Evolutionary conservation across 2,329 filamentous ascomycete genomes (phyloP), one percentile per base, ranked within the genome.

Genomic region (Fusarium gaditjirri): DNA sequence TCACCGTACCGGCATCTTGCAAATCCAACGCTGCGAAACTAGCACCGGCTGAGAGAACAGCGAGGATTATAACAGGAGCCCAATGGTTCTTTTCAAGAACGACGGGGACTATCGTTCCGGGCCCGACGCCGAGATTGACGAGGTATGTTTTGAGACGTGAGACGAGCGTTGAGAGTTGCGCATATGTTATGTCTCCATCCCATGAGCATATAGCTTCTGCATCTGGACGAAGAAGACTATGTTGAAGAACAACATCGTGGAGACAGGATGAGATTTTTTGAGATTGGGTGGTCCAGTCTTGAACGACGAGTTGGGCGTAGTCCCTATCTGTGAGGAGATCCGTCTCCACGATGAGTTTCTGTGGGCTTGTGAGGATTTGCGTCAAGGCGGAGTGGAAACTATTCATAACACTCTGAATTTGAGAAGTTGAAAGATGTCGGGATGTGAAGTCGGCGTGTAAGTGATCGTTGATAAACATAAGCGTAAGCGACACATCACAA

Each of bases 61-160:
- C 91, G 25, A 95, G 84, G 67, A 95, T 91, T 11, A 90, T 87
- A 42, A 94, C 82, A 52, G 94, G 91, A 0, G 93, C 85, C 78
- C 92, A 87, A 19, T 90, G 82, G 25, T 88, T 92, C 81, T 93
- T 94, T 46, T 93, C 89, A 75, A 94, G 85, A 23, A 91, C 87
- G 10, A 94, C 84, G 9, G 90, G 90, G 3, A 94, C 86, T 8
- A 92, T 82, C 12, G 87, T 84, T 14, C 88, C 86, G 1, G 85
- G 83, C 0, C 82, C 79, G 0, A 89, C 83, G 1, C 88, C 88
- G 17, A 84, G 79, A 27, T 84, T 82, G 5, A 85, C 77, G 1
- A 94, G 83, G 55, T 86, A 81, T 4, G 80, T 80, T 4, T 83
- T 81, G 2, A 86, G 77, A 8, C 78, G 80, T 4, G 81, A 77